phyloP scores from a whole-genome alignment of 306 rosid genomes.

The Prosopis cineraria region DNA sequence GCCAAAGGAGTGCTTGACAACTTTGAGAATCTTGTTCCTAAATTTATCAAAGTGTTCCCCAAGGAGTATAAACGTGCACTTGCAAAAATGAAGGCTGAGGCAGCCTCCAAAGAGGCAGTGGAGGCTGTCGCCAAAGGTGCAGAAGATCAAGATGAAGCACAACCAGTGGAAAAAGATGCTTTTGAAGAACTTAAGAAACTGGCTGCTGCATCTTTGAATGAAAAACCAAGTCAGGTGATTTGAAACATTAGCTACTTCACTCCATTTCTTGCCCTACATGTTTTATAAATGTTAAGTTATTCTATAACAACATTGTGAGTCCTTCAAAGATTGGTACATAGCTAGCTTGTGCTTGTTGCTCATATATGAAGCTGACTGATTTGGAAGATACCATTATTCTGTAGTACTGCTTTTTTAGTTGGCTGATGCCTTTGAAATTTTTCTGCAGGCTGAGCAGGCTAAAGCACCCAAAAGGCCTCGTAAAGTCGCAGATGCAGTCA shows the following conservation, averaged over 20 bases:
- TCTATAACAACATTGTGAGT: background rate
- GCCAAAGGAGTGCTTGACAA: conserved; percentile 83
- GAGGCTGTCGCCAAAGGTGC: conserved; percentile 43
- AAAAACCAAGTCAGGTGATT: conserved; percentile 60
- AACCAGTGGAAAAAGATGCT: conserved; percentile 68
- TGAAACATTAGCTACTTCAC: background rate
- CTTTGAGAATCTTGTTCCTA: conserved; percentile 75
- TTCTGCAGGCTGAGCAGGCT: conserved; percentile 32
- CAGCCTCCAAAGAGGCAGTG: conserved; percentile 47
- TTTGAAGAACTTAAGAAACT: conserved; percentile 94
- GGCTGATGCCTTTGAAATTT: conserved; percentile 33
- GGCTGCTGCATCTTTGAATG: conserved; percentile 72
- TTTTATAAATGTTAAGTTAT: background rate
- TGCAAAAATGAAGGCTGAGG: conserved; percentile 64
- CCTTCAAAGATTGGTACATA: background rate
- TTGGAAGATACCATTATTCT: background rate
- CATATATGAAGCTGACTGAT: background rate
- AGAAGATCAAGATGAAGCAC: conserved; percentile 58
- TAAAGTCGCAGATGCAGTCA: conserved; percentile 69
- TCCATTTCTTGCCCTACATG: background rate
- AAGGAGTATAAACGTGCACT: conserved; percentile 87
- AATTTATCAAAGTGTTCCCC: conserved; percentile 88
- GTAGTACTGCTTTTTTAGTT: background rate
- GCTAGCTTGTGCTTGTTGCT: background rate
- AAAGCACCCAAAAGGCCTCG: conserved; percentile 69